Evolutionary conservation across 345 rosid genomes (phyloP), one percentile per base, ranked within the genome.

Genomic region (Microthlaspi erraticum): DNA sequence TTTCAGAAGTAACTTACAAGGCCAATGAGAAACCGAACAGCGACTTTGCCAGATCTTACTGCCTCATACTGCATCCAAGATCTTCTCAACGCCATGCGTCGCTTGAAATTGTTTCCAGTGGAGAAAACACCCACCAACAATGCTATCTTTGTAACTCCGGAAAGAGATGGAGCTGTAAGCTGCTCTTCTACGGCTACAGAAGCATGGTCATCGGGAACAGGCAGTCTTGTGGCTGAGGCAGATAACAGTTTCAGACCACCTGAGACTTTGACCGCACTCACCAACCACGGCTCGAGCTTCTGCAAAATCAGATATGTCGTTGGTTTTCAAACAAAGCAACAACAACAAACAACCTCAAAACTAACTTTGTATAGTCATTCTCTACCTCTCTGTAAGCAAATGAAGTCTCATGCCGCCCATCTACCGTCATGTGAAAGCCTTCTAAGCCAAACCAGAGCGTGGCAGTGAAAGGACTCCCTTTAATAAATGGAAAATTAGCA

Each of bases 81-180:
- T 79, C 90, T 88, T 81, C 98, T 83, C 66, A 90, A 36, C 13
- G 97, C 97, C 98, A 93, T 88, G 10, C 98, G 84, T 10, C 97
- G 86, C 77, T 88, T 85, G 31, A 93, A 88, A 65, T 93, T 93
- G 74, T 93, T 93, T 70, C 93, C 97, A 16, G 87, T 85, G 51
- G 98, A 90, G 86, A 88, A 93, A 78, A 90, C 82, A 60, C 96
- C 98, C 6, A 93, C 78, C 77, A 90, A 59, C 82, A 93, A 77
- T 11, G 82, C 51, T 58, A 87, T 73, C 78, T 81, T 82, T 81
- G 75, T 81, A n/a, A n/a, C n/a, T 50, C 54, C 77, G 32, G 80
- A 66, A 48, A 82, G 65, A 10, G 46, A 38, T 10, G 96, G 91
- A 78, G 97, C 91, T 90, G 80, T 87, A 48, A 93, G 87, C 14